phyloP scores from a whole-genome alignment of 2,329 filamentous ascomycete species.

The Periconia sp. region DNA sequence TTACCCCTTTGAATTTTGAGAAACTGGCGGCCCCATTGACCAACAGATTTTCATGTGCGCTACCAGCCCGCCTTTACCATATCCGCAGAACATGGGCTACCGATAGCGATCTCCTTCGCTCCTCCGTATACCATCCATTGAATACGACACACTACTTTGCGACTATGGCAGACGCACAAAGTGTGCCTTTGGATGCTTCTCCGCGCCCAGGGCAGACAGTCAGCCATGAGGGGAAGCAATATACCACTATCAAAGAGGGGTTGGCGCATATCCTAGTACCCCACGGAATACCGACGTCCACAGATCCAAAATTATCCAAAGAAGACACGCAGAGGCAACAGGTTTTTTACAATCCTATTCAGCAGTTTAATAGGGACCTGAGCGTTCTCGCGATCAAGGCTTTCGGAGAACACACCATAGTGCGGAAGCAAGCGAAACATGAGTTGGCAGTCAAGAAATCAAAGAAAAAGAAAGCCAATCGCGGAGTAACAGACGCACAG shows the following conservation, averaged over 20 bases:
- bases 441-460: slow-evolving; percentile 41
- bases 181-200: slow-evolving; percentile 26
- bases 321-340: slow-evolving; percentile 63
- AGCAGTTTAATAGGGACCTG: slow-evolving; percentile 97
- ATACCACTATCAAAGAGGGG: slow-evolving; percentile 66
- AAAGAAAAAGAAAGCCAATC: slow-evolving; percentile 21
- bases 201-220: slow-evolving; percentile 36
- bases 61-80: slow-evolving; percentile 12
- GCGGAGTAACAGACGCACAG: slow-evolving; percentile 1
- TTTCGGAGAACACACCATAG: slow-evolving; percentile 70
- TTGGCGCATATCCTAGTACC: slow-evolving; percentile 69
- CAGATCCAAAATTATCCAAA: slow-evolving; percentile 51
- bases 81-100: slow-evolving; percentile 24
- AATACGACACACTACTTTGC: slow-evolving; percentile 9
- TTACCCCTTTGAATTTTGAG: background rate
- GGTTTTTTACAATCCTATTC: slow-evolving; percentile 98
- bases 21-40: slow-evolving; percentile 23
- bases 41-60: slow-evolving; percentile 24
- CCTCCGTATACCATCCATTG: slow-evolving; percentile 20
- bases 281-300: slow-evolving; percentile 50
- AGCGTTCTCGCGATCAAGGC: slow-evolving; percentile 90
- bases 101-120: slow-evolving; percentile 27
- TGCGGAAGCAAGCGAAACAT: slow-evolving; percentile 49
- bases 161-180: slow-evolving; percentile 12
- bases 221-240: slow-evolving; percentile 54